Evolutionary conservation across 306 rosid genomes (phyloP), one percentile per base, ranked within the genome.

Genomic region (Myrica gale): DNA sequence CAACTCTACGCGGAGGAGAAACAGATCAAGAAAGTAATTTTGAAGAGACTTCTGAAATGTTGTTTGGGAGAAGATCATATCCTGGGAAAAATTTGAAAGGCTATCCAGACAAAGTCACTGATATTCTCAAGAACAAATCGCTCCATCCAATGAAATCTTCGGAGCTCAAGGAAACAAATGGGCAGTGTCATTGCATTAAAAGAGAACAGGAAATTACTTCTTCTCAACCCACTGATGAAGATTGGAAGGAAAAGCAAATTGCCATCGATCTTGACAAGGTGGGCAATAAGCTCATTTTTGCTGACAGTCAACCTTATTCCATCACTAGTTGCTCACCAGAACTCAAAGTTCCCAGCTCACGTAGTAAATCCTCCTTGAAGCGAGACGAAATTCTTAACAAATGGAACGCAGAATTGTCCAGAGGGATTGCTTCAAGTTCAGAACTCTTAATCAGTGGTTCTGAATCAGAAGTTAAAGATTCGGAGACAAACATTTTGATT

Each of bases 331-430:
- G 73, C 77, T 73, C 10, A 51, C 79, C 62, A 53, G 85, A 79
- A 78, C 71, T 17, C 73, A 69, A 81, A 71, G 76, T 70, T 80
- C 77, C 75, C 75, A 66, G 61, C 21, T 75, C 75, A 55, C 43
- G 77, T 32, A 53, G 63, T 17, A 73, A 76, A 62, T 55, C 78
- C 80, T 83, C 15, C 37, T 60, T 55, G 61, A 75, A 46, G 75
- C 76, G 57, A 51, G 84, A 19, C 69, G 85, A 85, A 56, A 61
- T 23, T 65, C 53, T 56, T 67, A 77, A 77, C 83, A 79, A 55
- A 58, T 61, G 69, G 71, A 63, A 69, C 20, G 87, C 79, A 78
- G 90, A 83, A 82, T 75, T 83, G 58, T 13, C 68, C 26, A 69
- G 72, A 73, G 87, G 73, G 69, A 78, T 69, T 76, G 63, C 84